Base-by-base conservation (phyloP, 225 moss, liverwort and hornwort species). In the Bryum argenteum region DNA sequence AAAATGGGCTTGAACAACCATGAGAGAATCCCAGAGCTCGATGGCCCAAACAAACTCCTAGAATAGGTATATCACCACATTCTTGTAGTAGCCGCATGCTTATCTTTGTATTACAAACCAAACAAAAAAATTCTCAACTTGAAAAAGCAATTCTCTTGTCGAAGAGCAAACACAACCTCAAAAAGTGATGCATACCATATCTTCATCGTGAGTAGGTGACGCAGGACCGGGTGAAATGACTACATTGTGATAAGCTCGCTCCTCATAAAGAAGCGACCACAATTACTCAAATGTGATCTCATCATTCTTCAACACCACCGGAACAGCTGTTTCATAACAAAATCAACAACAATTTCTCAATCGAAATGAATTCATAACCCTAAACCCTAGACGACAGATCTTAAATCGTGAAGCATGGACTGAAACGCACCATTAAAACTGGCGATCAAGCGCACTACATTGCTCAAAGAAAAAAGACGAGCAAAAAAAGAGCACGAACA, bases 211-310 rank as follows among this genome's bases (percentile, higher is more conserved):
- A 37, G 88, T 77, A 19, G 97, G 97, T 44, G 97, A 90, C 50
- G 94, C 97, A 58, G 97, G 97, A 64, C 97, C 97, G 33, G 97
- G 97, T 33, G 97, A 98, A 74, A 98, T 98, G n/a, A 98, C 97
- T 48, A 98, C 88, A 78, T 93, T 98, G 71, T 98, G 86, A 69
- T 94, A 98, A 61, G 91, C 88, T 58, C 88, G 88, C 68, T 94
- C 85, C 58, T 87, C 81, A 47, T 92, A 98, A 38, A 98, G 71
- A 71, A 94, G 71, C 37, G 53, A 54, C 42, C 79, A 77, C 51
- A 98, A 79, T 69, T 89, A 82, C 67, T 94, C 88, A 72, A 86
- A 98, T 6, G 80, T 87, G 45, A 98, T 80, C 73, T 87, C 97
- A 80, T 98, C 94, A 70, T 98, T 98, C 84, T 85, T 94, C 74